Evolutionary conservation across 768 basidiomycete genomes (phyloP), one percentile per base, ranked within the genome.

Genomic region (Gautieria morchelliformis): DNA sequence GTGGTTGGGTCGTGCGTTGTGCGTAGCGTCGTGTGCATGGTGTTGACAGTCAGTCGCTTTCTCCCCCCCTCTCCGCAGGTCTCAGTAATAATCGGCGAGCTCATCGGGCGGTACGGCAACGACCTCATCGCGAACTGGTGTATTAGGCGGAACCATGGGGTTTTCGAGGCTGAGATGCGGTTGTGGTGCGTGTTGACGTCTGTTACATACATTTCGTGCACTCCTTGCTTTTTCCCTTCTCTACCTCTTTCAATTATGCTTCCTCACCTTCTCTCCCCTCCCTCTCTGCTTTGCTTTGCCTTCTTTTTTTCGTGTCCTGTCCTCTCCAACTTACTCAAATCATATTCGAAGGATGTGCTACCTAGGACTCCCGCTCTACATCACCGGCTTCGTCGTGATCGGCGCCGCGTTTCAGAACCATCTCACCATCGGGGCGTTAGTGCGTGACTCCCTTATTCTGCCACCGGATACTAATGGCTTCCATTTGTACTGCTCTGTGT

Each of bases 141-240:
- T 45, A 74, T 81, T 61, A 68, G 69, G 40, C 66, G 75, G 22
- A 82, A 82, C 60, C 73, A 74, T 5, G 82, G 82, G 54, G 78
- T 84, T 8, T 82, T 81, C 63, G 78, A 80, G 61, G 78, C 82
- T 0, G 82, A 84, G 63, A 75, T 71, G 59, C 81, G 83, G 44
- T 71, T 85, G 8, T 84, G 83, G 82, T 81, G 61, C 33, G 71
- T 62, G 27, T 27, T 27, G 27, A 27, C 27, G 5, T 27, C 27
- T 27, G 5, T 27, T 5, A 27, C 5, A 27, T 27, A 27, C 5
- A 27, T 27, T 27, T 27, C 27, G 5, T 27, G 5, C 27, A 27
- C 5, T 27, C 27, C 27, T 27, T 27, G 27, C 27, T 2, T 27
- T 27, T 27, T 5, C 27, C 27, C 5, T 27, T 5, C 27, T 27